Evolutionary conservation across 768 basidiomycete genomes (phyloP).

Genomic region (Mycena capillaripes): DNA sequence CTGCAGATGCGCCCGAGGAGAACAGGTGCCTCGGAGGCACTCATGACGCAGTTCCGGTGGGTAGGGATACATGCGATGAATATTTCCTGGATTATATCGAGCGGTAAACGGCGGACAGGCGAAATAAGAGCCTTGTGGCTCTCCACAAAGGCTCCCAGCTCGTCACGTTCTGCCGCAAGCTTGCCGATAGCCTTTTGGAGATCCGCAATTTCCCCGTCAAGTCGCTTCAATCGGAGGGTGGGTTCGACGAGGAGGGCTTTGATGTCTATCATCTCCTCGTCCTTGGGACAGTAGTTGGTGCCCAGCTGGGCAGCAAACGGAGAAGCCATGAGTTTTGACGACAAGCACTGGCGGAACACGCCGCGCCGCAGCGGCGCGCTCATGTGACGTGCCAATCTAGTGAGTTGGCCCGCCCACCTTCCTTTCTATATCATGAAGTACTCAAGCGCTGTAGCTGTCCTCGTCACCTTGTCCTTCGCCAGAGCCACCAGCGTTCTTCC

Average conservation of each 20-base stretch:
- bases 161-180: neutral
- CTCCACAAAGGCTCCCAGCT: too few species aligned
- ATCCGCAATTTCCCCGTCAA: constrained; percentile 4
- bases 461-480: constrained; percentile 3
- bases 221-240: neutral
- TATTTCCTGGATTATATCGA: constrained; percentile 13
- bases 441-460: neutral
- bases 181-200: neutral
- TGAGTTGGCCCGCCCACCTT: constrained; percentile 17
- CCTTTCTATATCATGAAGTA: constrained; percentile 18
- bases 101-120: neutral
- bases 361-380: too few species aligned
- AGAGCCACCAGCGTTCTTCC: constrained; percentile 4
- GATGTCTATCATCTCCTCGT: too few species aligned
- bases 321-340: too few species aligned
- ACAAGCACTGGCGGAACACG: too few species aligned
- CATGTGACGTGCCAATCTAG: too few species aligned
- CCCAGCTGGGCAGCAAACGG: too few species aligned
- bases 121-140: constrained; percentile 2
- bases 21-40: constrained; percentile 17
- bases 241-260: too few species aligned
- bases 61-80: too few species aligned
- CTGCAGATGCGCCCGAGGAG: constrained; percentile 28
- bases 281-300: too few species aligned
- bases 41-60: constrained; percentile 17